Evolutionary conservation across 2,329 filamentous ascomycete genomes (phyloP), one percentile per base, ranked within the genome.

Genomic region (Metarhizium sp.): DNA sequence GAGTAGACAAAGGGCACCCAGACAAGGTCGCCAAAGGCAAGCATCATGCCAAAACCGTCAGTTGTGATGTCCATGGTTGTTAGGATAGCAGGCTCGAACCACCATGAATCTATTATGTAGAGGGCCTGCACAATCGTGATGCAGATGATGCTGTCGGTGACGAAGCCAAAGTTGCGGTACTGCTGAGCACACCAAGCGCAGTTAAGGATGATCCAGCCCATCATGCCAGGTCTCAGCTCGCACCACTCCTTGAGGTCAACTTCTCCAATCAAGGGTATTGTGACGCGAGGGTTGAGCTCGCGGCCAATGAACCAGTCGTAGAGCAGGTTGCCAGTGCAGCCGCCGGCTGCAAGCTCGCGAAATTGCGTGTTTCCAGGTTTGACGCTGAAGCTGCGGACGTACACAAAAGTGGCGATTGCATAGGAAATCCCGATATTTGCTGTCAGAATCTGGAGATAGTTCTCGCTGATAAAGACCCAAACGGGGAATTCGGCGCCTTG

Each of bases 231-330:
- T n/a, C 92, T 85, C 65, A 96, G 78, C 73, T 97, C 92, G 70
- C 88, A 88, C 70, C 86, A 96, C 58, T 86, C 79, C 73, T 96
- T 96, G 72, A 97, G 87, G 66, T 97, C 92, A 51, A 96, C 79
- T 63, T 90, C 87, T 57, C 90, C 90, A 60, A 96, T 78, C 51
- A 95, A 69, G 2, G 91, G 91, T 29, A 96, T 74, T 0, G 79
- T 82, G 57, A 95, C 71, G 51, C 92, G 89, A 3, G 92, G 92
- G 73, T 97, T 97, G 58, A 97, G 84, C 71, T 97, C 92, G 32
- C 92, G 88, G 20, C 92, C 92, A 61, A 97, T 96, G 73, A 91
- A 97, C 84, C 90, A 97, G 72, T 97, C 92, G 70, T 97, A 96
- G 42, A 96, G 72, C 59, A 90, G 74, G 70, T 95, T 96, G 56